These are phyloP conservation scores for Secale cereale DNA, from an alignment of 176 grass and related monocot species.

Conservation along the genomic window DNA sequence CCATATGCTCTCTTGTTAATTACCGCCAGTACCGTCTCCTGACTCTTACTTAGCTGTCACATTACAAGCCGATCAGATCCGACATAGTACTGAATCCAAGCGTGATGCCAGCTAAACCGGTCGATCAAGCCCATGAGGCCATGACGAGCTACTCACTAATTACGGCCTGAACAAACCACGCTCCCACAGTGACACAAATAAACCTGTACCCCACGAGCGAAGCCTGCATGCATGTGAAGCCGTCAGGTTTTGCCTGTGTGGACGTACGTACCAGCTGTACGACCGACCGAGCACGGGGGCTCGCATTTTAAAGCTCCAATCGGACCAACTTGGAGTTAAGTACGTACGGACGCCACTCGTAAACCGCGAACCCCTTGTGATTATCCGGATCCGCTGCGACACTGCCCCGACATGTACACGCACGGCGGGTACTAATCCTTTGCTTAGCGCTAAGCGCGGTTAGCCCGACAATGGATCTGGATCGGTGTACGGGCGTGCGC, in stretches of 20 bases:
- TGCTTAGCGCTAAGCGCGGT: conserved; percentile 7
- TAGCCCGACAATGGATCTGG: conserved; percentile 30
- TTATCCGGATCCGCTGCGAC: neutral
- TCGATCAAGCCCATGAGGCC: neutral
- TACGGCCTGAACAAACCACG: neutral
- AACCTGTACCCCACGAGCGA: neutral
- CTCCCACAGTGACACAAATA: neutral
- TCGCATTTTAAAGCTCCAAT: too few species aligned
- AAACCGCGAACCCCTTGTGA: neutral
- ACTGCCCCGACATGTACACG: conserved; percentile 12
- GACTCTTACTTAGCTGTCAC: conserved; percentile 18
- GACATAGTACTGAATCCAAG: neutral
- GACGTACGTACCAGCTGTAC: conserved; percentile 3
- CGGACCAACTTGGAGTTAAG: too few species aligned
- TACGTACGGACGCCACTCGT: neutral
- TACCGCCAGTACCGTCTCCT: neutral
- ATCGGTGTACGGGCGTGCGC: conserved; percentile 25
- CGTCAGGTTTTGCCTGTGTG: conserved; percentile 16
- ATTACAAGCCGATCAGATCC: conserved; percentile 5
- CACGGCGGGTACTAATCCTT: neutral
- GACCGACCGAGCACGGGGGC: too few species aligned
- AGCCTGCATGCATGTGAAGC: conserved; percentile 2
- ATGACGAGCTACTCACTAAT: neutral
- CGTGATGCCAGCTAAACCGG: conserved; percentile 30
- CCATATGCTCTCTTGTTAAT: neutral